These are phyloP conservation scores for Bromus sterilis DNA, from an alignment of 176 grass and related monocot genomes.

Conservation along the genomic window DNA sequence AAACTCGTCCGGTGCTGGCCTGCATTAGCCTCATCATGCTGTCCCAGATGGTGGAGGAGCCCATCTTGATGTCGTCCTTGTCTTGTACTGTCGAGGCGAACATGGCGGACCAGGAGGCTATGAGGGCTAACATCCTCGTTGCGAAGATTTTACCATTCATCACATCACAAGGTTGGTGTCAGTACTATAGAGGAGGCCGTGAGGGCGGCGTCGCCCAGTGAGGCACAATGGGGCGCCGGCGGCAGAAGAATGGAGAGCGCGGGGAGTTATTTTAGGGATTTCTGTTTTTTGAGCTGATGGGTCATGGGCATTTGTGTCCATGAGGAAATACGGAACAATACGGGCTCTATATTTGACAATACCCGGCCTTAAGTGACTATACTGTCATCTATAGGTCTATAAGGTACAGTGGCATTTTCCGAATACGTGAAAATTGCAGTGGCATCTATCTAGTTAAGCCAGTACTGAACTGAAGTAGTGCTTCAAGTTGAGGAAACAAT, in stretches of 20 bases:
- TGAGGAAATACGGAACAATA: not conserved
- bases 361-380: not conserved
- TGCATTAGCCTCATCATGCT: constrained; percentile 55
- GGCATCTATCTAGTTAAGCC: not conserved
- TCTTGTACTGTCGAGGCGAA: constrained; percentile 20
- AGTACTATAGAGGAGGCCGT: not conserved
- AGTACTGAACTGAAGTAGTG: not conserved
- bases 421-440: not conserved
- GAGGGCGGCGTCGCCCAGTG: not conserved
- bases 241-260: not conserved
- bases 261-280: not conserved
- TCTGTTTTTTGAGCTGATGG: not conserved
- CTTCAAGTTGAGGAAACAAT: not conserved
- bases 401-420: not conserved
- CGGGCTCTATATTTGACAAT: not conserved
- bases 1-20: constrained; percentile 41
- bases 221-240: not conserved
- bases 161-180: not conserved
- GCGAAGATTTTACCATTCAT: constrained; percentile 11
- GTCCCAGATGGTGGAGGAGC: constrained; percentile 44
- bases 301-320: not conserved
- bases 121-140: constrained; percentile 43
- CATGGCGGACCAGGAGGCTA: constrained; percentile 42
- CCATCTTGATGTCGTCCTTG: constrained; percentile 39
- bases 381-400: not conserved